Conservation (phyloP, 78 protist genomes). For the Monocercomonoides exilis region DNA sequence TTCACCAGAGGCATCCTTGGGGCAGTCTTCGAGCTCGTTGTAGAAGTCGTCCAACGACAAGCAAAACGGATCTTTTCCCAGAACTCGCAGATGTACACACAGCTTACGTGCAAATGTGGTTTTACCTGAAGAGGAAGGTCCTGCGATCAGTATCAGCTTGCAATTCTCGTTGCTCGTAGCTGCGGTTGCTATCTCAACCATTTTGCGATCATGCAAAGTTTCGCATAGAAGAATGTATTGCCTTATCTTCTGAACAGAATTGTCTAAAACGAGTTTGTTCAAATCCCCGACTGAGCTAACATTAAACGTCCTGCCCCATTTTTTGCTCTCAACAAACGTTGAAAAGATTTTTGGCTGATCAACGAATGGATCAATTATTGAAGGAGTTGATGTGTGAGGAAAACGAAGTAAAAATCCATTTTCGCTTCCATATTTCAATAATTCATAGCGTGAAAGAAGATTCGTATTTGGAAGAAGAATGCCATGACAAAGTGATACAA, state of each 20-base stretch:
- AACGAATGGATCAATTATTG: background rate
- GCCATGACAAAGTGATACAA: background rate
- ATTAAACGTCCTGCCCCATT: background rate
- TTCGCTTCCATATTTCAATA: background rate
- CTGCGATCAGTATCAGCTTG: slow-evolving; percentile 35
- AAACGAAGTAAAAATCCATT: slow-evolving; percentile 13
- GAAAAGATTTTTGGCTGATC: slow-evolving; percentile 5
- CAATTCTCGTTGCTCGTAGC: background rate
- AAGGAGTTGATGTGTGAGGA: background rate
- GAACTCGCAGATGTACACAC: slow-evolving; percentile 18
- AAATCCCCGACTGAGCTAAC: slow-evolving; percentile 17
- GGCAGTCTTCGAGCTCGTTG: background rate
- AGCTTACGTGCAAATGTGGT: slow-evolving; percentile 41
- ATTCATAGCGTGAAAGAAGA: background rate
- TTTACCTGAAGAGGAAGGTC: slow-evolving; percentile 55
- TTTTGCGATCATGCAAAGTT: background rate
- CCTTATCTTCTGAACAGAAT: background rate
- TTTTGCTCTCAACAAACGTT: background rate
- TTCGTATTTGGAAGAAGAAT: background rate
- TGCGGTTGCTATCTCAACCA: background rate
- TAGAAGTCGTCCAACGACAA: slow-evolving; percentile 38
- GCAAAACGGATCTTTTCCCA: slow-evolving; percentile 16
- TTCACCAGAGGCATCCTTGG: slow-evolving; percentile 16
- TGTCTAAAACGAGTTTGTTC: background rate
- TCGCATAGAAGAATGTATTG: slow-evolving; percentile 20